A percentile compares a stretch with the other conserved stretches of the same genome.
Conservation (phyloP, 2,329 filamentous ascomycete species). For the Sordariomycetes sp. region DNA sequence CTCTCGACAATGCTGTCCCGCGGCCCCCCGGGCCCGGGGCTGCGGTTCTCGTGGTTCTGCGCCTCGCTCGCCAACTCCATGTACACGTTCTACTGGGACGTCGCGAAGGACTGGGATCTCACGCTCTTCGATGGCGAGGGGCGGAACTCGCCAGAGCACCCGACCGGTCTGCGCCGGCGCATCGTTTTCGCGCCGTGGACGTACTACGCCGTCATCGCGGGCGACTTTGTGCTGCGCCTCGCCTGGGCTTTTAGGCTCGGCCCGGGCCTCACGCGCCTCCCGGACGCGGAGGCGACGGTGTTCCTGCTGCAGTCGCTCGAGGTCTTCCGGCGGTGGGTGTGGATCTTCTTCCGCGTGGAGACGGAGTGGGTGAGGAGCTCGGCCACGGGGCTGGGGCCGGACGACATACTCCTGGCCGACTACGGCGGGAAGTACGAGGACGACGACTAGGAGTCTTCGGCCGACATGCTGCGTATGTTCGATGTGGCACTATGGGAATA, state of each 20-base stretch:
- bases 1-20: constrained; percentile 62
- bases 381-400: constrained; percentile 39
- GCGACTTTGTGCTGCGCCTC: constrained; percentile 75
- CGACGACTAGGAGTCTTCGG: constrained; percentile 16
- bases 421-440: constrained; percentile 50
- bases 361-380: constrained; percentile 71
- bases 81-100: constrained; percentile 99
- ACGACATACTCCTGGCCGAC: constrained; percentile 68
- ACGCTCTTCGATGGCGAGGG: constrained; percentile 59
- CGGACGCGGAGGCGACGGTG: constrained; percentile 79
- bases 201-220: constrained; percentile 71
- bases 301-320: constrained; percentile 83
- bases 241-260: constrained; percentile 88
- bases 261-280: constrained; percentile 70
- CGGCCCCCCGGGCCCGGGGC: constrained; percentile 23
- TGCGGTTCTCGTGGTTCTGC: constrained; percentile 54
- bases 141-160: constrained; percentile 52
- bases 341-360: constrained; percentile 94
- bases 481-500: neutral
- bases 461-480: neutral
- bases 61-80: constrained; percentile 73
- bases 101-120: constrained; percentile 93
- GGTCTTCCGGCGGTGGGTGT: constrained; percentile 82
- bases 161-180: constrained; percentile 67
- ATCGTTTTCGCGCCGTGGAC: constrained; percentile 62